Percentiles rank a stretch among this genome's conserved stretches.
phyloP scores from a whole-genome alignment of 2,329 filamentous ascomycete genomes.

The Tolypocladium inflatum region DNA sequence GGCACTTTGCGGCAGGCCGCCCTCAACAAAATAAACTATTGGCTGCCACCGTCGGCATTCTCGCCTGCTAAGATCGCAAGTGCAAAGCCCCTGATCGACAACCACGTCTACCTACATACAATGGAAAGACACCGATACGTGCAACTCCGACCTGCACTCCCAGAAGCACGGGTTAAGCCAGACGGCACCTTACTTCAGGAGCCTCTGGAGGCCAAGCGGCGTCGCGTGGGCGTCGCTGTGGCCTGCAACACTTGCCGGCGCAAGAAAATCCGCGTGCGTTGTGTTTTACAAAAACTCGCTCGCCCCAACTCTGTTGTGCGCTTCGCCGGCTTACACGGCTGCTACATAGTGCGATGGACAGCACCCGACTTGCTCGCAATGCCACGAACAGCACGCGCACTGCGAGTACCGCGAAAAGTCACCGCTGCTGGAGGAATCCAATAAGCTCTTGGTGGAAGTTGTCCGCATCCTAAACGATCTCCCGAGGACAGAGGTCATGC shows the following conservation, averaged over 20 bases:
- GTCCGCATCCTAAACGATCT: conserved; percentile 13
- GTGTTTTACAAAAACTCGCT: too few relatives aligned
- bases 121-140: too few relatives aligned
- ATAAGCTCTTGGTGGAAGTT: conserved; percentile 10
- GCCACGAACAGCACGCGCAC: conserved; percentile 5
- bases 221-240: conserved; percentile 12
- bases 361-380: conserved; percentile 10
- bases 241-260: conserved; percentile 14
- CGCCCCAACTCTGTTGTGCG: not conserved
- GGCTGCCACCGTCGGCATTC: too few relatives aligned
- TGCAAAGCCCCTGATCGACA: too few relatives aligned
- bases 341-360: conserved; percentile 9
- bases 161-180: too few relatives aligned
- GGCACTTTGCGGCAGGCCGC: too few relatives aligned
- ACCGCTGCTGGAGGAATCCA: conserved; percentile 2
- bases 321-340: not conserved
- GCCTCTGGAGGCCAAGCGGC: conserved; percentile 6
- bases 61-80: too few relatives aligned
- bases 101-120: too few relatives aligned
- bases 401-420: conserved; percentile 12
- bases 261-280: conserved; percentile 13
- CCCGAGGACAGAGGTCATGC: conserved; percentile 7
- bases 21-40: too few relatives aligned
- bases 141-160: too few relatives aligned
- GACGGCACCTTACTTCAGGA: not conserved